Conservation (phyloP, 2,329 filamentous ascomycete species). For the Teratosphaeriaceae sp. region DNA sequence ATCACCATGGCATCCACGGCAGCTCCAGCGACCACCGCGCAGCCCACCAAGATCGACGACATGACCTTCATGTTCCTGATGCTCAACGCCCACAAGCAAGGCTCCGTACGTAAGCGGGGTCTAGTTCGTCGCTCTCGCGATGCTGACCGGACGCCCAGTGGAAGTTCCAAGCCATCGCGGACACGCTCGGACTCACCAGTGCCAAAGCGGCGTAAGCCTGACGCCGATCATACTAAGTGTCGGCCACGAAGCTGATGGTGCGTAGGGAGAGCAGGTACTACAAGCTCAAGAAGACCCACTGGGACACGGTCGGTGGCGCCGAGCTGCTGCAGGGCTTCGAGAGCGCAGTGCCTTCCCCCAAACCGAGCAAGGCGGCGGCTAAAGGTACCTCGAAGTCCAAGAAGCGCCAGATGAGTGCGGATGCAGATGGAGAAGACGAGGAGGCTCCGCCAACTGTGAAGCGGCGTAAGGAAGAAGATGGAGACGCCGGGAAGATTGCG, state of each 20-base stretch:
- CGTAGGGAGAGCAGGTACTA: not conserved
- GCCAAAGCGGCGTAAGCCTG: not conserved
- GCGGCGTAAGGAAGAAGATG: not conserved
- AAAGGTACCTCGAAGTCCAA: not conserved
- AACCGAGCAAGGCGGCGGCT: not conserved
- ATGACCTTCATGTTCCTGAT: not conserved
- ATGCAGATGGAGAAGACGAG: too few relatives aligned
- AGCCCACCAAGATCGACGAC: not conserved
- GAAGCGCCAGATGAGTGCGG: not conserved
- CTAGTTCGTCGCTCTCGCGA: not conserved
- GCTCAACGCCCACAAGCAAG: not conserved
- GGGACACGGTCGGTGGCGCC: not conserved
- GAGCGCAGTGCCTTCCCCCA: not conserved
- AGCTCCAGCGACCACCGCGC: not conserved
- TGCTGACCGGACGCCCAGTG: not conserved
- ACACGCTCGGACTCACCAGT: not conserved
- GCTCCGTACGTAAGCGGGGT: not conserved
- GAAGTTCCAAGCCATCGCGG: not conserved
- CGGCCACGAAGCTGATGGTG: too few relatives aligned
- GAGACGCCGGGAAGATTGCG: not conserved
- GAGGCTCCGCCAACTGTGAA: too few relatives aligned
- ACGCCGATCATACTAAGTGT: not conserved
- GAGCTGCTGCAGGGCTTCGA: not conserved
- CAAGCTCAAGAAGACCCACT: slow-evolving; percentile 1
- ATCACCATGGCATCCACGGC: not conserved